Evolutionary conservation across 495 filamentous ascomycete genomes (phyloP), one percentile per base, ranked within the genome.

Genomic region (Daldinia decipiens): DNA sequence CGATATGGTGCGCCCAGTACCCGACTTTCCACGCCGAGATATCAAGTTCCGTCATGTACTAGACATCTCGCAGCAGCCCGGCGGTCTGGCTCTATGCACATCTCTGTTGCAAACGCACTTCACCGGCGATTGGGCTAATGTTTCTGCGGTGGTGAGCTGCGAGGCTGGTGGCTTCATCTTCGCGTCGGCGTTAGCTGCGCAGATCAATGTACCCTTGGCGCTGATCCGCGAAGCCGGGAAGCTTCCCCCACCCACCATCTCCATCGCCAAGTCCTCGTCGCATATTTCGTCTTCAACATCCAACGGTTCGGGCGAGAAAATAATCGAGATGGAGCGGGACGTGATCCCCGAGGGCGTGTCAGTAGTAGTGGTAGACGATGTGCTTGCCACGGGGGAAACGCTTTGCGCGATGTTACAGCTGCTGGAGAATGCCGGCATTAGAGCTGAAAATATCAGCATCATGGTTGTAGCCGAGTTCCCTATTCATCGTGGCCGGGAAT

Each of bases 401-500:
- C 84, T 90, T 72, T 87, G 82, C 76, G 86, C 84, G 45, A 81
- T 88, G 38, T 70, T 91, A 65, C 73, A 83, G 71, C 77, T 90
- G 29, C 76, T 91, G 59, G 51, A 65, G 11, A 63, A 86, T 73
- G 81, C 78, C 76, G 81, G 83, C 26, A 71, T 89, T 45, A 27
- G 52, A 36, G 39, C 72, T 9, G 79, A 86, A 57, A 52, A 83
- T 75, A 55, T 89, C 40, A 82, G 71, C 61, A 71, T 88, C 47
- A 82, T 91, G 80, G 83, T 84, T 7, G 84, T 90, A 60, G 87
- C 85, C 27, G 88, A 91, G 79, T 89, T 91, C 66, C 87, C 88
- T 36, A 67, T 81, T 76, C 87, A 90, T 61, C 81, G 81, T 75
- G 88, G 87, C 47, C 82, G 87, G 57, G 77, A 84, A 65, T 15